These are phyloP conservation scores for Isabelozyma gotoi DNA, from an alignment of 805 yeast species.

Conservation along the genomic window DNA sequence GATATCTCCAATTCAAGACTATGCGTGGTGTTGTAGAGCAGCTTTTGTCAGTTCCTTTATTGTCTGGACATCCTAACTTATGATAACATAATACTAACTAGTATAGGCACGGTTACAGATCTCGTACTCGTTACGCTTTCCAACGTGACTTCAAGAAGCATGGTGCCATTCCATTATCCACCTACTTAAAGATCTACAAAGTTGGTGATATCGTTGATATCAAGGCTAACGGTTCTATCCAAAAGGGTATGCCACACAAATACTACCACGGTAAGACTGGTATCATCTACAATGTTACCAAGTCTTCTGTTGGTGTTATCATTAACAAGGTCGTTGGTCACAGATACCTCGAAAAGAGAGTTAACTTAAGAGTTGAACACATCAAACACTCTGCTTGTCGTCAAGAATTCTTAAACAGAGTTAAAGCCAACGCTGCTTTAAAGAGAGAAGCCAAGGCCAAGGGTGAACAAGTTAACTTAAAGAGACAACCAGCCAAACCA, in stretches of 20 bases:
- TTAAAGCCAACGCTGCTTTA: slow-evolving; percentile 92
- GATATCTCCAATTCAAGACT: too few species aligned
- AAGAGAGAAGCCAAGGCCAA: slow-evolving; percentile 91
- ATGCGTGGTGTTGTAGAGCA: too few species aligned
- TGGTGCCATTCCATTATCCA: slow-evolving; percentile 91
- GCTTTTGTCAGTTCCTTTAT: slow-evolving; percentile 2
- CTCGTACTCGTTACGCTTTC: slow-evolving; percentile 99
- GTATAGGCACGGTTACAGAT: slow-evolving; percentile 92
- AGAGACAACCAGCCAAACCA: slow-evolving; percentile 99
- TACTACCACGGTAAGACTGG: slow-evolving; percentile 99
- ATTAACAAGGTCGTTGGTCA: slow-evolving; percentile 97
- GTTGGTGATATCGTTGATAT: slow-evolving; percentile 99
- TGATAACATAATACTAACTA: slow-evolving; percentile 20
- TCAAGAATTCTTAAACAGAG: slow-evolving; percentile 98
- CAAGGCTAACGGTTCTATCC: slow-evolving; percentile 98
- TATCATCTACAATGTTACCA: slow-evolving; percentile 98
- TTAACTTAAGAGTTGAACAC: slow-evolving; percentile 98
- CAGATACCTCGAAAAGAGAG: slow-evolving; percentile 99
- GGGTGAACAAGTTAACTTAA: slow-evolving; percentile 87
- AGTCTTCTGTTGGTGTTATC: slow-evolving; percentile 96
- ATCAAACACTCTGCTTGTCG: slow-evolving; percentile 99
- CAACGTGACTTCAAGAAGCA: slow-evolving; percentile 99
- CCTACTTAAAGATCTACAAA: slow-evolving; percentile 96
- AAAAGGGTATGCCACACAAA: slow-evolving; percentile 99
- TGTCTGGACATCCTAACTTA: slow-evolving; percentile 3